Evolutionary conservation across 2,329 filamentous ascomycete species (phyloP), one percentile per base, ranked within the genome.

Genomic region (Fusarium caatingaense): DNA sequence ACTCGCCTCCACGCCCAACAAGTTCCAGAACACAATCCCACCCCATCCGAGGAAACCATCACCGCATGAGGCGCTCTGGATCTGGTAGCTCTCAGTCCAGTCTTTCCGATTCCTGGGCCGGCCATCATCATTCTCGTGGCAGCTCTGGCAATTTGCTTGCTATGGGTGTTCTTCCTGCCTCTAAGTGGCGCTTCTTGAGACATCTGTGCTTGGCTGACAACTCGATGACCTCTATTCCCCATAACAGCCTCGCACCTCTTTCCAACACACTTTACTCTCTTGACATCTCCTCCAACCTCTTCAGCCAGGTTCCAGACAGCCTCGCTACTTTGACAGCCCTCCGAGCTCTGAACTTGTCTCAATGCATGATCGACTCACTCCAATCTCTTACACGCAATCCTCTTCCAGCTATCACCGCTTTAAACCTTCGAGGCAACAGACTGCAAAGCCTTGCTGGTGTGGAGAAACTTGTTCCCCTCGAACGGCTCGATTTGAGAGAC

Each of bases 311-410:
- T 56, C 96, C 96, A 2, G 96, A 98, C 78, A 96, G 93, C 74
- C 83, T 99, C 60, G 92, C 94, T 15, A 92, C 89, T 12, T 84
- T 99, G 61, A 94, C 93, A 21, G 91, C 93, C 28, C 87, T 99
- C n/a, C 90, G 94, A 69, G 94, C 96, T 25, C 83, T 99, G 56
- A 98, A 99, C 76, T 85, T 99, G 27, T 97, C 95, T 6, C 92
- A 97, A 76, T 98, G 95, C 85, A 98, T 98, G 94, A 98, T 99
- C 68, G 93, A 95, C 73, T 96, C 94, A 18, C 85, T 99, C 59
- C 92, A 97, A 75, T 97, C 95, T 3, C 84, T 99, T 44, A 90
- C 90, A 4, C 90, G 92, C 68, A 96, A 92, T 75, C 93, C 96
- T 15, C 86, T 99, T 8, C 95, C 96, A 28, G 95, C 96, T 21